phyloP scores from a whole-genome alignment of 306 rosid genomes.

The Sindora glabra region DNA sequence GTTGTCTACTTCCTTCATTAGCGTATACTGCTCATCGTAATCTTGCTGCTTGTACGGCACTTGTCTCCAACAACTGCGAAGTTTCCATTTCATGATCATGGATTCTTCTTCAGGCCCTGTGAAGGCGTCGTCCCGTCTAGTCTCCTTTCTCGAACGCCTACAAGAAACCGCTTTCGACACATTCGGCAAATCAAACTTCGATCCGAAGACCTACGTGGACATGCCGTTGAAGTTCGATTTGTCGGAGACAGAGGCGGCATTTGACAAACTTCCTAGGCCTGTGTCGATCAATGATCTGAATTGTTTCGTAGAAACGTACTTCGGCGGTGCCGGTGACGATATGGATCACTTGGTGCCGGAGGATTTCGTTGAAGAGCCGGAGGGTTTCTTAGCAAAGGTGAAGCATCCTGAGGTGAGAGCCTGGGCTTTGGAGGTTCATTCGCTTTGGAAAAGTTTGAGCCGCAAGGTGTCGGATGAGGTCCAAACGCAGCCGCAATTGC shows the following conservation, averaged over 20 bases:
- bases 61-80: too few species aligned
- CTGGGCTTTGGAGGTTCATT: slow-evolving; percentile 48
- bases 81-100: too few species aligned
- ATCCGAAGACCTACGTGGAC: slow-evolving; percentile 44
- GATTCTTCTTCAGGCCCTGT: too few species aligned
- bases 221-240: slow-evolving; percentile 33
- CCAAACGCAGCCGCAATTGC: slow-evolving; percentile 20
- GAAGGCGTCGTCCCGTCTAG: too few species aligned
- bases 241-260: slow-evolving; percentile 15
- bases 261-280: slow-evolving; percentile 14
- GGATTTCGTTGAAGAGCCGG: slow-evolving; percentile 34
- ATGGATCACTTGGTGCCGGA: slow-evolving; percentile 24
- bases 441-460: slow-evolving; percentile 45
- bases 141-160: slow-evolving; percentile 32
- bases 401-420: slow-evolving; percentile 31
- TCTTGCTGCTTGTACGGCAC: too few species aligned
- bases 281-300: slow-evolving; percentile 19
- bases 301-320: slow-evolving; percentile 9
- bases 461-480: slow-evolving; percentile 27
- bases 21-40: too few species aligned
- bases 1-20: too few species aligned
- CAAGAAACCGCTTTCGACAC: slow-evolving; percentile 29
- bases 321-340: slow-evolving; percentile 38
- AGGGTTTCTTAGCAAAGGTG: slow-evolving; percentile 36
- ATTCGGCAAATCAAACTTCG: slow-evolving; percentile 26